Conservation (phyloP, 768 basidiomycete genomes). For the Boletus sp. region DNA sequence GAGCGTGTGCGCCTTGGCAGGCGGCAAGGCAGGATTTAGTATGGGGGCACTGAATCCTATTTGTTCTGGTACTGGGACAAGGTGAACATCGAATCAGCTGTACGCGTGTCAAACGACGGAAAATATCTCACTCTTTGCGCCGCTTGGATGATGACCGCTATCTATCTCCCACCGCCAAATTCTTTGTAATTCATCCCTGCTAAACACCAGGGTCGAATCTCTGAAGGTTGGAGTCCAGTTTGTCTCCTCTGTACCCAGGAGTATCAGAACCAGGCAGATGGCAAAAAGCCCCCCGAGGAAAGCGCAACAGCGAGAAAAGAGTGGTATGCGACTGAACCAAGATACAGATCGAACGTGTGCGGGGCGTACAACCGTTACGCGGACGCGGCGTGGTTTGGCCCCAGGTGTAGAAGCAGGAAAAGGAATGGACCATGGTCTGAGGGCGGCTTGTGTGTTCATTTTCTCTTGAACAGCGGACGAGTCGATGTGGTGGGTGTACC, state of each 20-base stretch:
- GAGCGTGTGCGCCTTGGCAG: slow-evolving; percentile 42
- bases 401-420: slow-evolving; percentile 54
- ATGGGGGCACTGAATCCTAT: slow-evolving; percentile 57
- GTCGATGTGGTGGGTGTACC: slow-evolving; percentile 7
- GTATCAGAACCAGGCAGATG: slow-evolving; percentile 43
- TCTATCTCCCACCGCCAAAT: slow-evolving; percentile 95
- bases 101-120: slow-evolving; percentile 5
- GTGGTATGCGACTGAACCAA: slow-evolving; percentile 53
- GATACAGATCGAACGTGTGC: slow-evolving; percentile 37
- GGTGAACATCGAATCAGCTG: background rate
- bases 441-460: slow-evolving; percentile 29
- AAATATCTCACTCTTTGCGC: slow-evolving; percentile 54
- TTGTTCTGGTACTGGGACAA: slow-evolving; percentile 54
- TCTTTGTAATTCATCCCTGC: slow-evolving; percentile 67
- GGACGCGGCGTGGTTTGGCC: slow-evolving; percentile 53
- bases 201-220: slow-evolving; percentile 71
- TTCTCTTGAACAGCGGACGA: slow-evolving; percentile 41
- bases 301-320: slow-evolving; percentile 51
- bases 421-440: slow-evolving; percentile 50
- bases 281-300: slow-evolving; percentile 52
- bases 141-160: slow-evolving; percentile 86
- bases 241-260: slow-evolving; percentile 42
- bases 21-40: slow-evolving; percentile 66
- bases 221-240: slow-evolving; percentile 36
- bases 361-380: slow-evolving; percentile 56